A percentile compares a stretch with the other conserved stretches of the same genome.
Conservation (phyloP, 768 basidiomycete genomes). For the Amanita phalloides region DNA sequence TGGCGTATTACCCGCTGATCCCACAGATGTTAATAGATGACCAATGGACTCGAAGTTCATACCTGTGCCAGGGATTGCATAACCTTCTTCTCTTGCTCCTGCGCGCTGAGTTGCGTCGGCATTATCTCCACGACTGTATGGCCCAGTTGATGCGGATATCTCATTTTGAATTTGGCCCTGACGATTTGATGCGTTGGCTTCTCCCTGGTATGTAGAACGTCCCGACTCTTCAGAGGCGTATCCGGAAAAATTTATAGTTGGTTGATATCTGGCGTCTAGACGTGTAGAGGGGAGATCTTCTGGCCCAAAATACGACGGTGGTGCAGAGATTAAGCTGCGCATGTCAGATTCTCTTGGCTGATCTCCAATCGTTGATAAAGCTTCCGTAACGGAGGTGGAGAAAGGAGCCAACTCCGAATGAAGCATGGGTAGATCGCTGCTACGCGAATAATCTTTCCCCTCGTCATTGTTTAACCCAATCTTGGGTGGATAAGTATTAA, state of each 20-base stretch:
- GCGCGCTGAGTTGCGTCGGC: background rate
- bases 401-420: slow-evolving; percentile 19
- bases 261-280: background rate
- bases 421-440: slow-evolving; percentile 19
- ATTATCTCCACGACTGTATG: background rate
- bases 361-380: slow-evolving; percentile 9
- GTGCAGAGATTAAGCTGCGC: background rate
- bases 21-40: background rate
- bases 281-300: slow-evolving; percentile 8
- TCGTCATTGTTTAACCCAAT: slow-evolving; percentile 11
- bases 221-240: slow-evolving; percentile 19
- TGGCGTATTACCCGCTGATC: background rate
- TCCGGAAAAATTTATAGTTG: slow-evolving; percentile 8
- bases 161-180: background rate
- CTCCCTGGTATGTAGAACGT: background rate
- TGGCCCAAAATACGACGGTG: slow-evolving; percentile 13
- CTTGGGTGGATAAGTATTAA: slow-evolving; percentile 53
- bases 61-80: background rate
- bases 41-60: background rate
- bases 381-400: slow-evolving; percentile 25
- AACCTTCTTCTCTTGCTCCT: background rate
- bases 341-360: background rate
- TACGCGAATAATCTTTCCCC: slow-evolving; percentile 12
- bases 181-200: background rate
- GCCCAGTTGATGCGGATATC: background rate